A percentile compares a stretch with the other conserved stretches of the same genome.
Evolutionary conservation across 352 stramenopile species (phyloP).

Genomic region (Phytopythium sindhum): DNA sequence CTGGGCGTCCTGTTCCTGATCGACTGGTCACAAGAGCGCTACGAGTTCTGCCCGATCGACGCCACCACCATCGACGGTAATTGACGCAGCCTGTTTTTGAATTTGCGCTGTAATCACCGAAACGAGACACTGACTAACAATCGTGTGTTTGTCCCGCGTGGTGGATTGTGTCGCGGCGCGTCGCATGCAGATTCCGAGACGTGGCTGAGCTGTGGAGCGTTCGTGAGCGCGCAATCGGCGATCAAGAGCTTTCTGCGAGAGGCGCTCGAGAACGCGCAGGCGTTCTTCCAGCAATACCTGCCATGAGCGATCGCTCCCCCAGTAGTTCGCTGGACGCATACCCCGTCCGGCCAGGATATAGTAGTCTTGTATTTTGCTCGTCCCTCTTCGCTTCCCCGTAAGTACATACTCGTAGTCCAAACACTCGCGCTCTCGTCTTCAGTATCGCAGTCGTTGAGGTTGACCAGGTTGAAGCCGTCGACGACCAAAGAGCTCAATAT

Average conservation of each 20-base stretch:
- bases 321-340: background rate
- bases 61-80: slow-evolving; percentile 29
- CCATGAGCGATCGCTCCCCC: slow-evolving; percentile 14
- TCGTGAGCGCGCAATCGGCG: slow-evolving; percentile 34
- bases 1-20: slow-evolving; percentile 46
- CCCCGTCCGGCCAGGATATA: slow-evolving; percentile 1
- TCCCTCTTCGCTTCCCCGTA: background rate
- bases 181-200: slow-evolving; percentile 23
- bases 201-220: slow-evolving; percentile 33
- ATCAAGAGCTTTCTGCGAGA: slow-evolving; percentile 34
- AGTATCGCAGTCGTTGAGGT: background rate
- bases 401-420: background rate
- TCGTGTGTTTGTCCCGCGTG: slow-evolving; percentile 6
- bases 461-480: background rate
- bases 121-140: background rate
- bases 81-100: slow-evolving; percentile 6
- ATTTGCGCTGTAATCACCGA: too few relatives aligned
- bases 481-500: background rate
- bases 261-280: slow-evolving; percentile 18
- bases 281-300: slow-evolving; percentile 28
- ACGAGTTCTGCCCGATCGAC: slow-evolving; percentile 44
- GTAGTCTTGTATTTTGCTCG: slow-evolving; percentile 9
- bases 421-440: background rate
- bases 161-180: slow-evolving; percentile 10
- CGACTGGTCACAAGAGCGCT: slow-evolving; percentile 45